Conservation (phyloP, 129 eudicot species). For the Flaveria robusta region DNA sequence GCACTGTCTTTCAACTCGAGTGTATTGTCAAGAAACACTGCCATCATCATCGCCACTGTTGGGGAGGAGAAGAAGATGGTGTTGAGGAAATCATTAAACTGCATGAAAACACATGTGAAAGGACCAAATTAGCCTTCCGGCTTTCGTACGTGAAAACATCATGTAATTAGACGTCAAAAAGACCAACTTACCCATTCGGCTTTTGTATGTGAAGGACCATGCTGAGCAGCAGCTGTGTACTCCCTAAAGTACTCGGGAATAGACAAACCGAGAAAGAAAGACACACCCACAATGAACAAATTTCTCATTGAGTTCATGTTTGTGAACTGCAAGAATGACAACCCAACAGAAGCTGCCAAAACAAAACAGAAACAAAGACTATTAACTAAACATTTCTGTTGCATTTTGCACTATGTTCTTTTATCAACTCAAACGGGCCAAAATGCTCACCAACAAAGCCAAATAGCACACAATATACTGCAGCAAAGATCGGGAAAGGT, state of each 20-base stretch:
- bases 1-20: constrained; percentile 95
- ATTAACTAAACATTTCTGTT: constrained; percentile 45
- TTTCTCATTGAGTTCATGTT: constrained; percentile 98
- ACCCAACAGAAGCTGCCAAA: constrained; percentile 83
- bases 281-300: constrained; percentile 83
- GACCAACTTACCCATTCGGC: constrained; percentile 88
- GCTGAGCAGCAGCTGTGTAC: constrained; percentile 80
- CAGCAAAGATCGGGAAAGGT: constrained; percentile 95
- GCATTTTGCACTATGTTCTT: constrained; percentile 73
- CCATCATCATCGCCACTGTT: constrained; percentile 76
- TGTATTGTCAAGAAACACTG: constrained; percentile 94
- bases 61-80: constrained; percentile 90
- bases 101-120: constrained; percentile 34
- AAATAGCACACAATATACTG: constrained; percentile 82
- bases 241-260: constrained; percentile 95
- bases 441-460: constrained; percentile 86
- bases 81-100: constrained; percentile 95
- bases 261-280: constrained; percentile 90
- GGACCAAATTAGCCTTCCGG: constrained; percentile 7
- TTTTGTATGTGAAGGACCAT: constrained; percentile 91
- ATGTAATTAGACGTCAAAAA: neutral
- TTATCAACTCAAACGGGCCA: neutral
- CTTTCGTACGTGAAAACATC: neutral
- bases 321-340: constrained; percentile 90
- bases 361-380: constrained; percentile 12